Base-by-base conservation (phyloP, 2,329 filamentous ascomycete genomes). In the Trichoderma cornu-damae region DNA sequence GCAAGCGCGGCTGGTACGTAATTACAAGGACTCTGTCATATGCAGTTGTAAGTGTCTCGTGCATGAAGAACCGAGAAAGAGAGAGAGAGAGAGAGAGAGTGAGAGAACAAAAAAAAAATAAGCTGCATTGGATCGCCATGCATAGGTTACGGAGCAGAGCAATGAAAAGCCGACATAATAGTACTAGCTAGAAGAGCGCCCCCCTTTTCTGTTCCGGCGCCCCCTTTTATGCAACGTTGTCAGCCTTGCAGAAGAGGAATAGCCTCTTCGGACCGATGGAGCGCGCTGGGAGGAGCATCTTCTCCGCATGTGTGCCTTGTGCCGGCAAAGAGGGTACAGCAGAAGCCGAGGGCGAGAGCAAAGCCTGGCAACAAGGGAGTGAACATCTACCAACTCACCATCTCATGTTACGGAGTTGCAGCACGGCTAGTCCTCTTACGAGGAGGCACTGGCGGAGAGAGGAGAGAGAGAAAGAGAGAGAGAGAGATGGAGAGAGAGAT, bases 191-290 rank as follows among this genome's bases (percentile, higher is more conserved):
- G 26, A 20, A 37, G 16, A 8, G 3, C 3, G 14, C 22, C 28
- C 50, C 51, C 42, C 34, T 28, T 51, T 55, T 20, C 24, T 51
- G 14, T 30, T 40, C n/a, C 20, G 42, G 42, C 40, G 51, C 51
- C 42, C 51, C 51, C n/a, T n/a, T 55, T 44, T 54, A 49, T 58
- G 56, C 56, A 58, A 54, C 48, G 56, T 58, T 53, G 38, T 34
- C 56, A 58, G 56, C 56, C 57, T 59, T 57, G 57, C 44, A 59
- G 35, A 30, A 57, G 28, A 57, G 47, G 30, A 42, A 40, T 35
- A 60, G 66, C 66, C 66, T 65, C 62, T 68, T 68, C 66, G 66
- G 66, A 53, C 66, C 66, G 66, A 67, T 49, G 52, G 46, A 46
- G 50, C 26, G 20, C 26, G 20, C 28, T 58, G 42, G 61, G 47